A percentile compares a stretch with the other conserved stretches of the same genome.
These are phyloP conservation scores for Paramecium pentaurelia DNA, from an alignment of 73 alveolate species.

Conservation along the genomic window DNA sequence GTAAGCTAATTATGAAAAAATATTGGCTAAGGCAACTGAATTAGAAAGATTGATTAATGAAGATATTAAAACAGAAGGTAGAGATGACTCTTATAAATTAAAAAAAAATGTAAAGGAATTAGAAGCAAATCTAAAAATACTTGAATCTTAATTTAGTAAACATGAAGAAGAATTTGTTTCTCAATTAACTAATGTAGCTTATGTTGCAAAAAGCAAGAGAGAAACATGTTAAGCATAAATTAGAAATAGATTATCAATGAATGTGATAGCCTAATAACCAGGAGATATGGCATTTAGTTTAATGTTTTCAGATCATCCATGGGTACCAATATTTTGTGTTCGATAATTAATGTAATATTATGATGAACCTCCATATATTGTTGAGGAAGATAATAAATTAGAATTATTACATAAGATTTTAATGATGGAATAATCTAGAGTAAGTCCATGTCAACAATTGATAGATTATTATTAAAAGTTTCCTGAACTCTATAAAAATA, in stretches of 20 bases:
- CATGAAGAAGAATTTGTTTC: constrained; percentile 21
- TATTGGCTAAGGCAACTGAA: background rate
- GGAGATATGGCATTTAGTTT: constrained; percentile 1
- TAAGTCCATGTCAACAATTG: background rate
- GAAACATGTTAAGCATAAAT: background rate
- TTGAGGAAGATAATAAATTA: background rate
- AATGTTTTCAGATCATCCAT: constrained; percentile 28
- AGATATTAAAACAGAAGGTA: constrained; percentile 1
- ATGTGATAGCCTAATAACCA: background rate
- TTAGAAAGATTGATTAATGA: constrained; percentile 24
- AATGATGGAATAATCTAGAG: background rate
- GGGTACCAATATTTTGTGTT: background rate
- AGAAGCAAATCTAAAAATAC: background rate
- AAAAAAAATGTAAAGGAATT: constrained; percentile 16
- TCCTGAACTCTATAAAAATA: background rate
- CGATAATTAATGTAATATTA: background rate
- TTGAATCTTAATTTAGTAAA: background rate
- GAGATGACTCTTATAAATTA: constrained; percentile 22
- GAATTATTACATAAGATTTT: background rate
- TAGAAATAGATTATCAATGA: background rate
- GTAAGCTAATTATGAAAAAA: background rate
- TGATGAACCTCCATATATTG: background rate
- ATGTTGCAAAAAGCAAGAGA: background rate
- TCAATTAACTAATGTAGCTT: background rate
- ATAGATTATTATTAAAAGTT: background rate